phyloP scores from a whole-genome alignment of 169 alveolate species.

The Amoebophrya sp. region DNA sequence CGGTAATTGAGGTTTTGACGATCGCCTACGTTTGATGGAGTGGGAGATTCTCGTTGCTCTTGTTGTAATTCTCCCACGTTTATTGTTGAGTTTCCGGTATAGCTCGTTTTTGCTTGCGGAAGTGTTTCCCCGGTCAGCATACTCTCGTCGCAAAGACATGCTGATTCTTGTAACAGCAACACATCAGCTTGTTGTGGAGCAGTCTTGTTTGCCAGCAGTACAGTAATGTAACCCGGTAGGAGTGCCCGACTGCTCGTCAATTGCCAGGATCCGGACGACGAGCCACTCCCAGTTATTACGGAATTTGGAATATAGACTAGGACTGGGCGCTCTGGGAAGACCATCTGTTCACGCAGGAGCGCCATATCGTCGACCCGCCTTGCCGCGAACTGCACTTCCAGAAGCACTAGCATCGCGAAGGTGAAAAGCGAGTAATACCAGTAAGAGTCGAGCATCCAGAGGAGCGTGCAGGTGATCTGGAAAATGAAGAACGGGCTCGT shows the following conservation, averaged over 20 bases:
- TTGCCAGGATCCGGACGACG: too few relatives aligned
- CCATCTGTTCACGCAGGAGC: conserved; percentile 63
- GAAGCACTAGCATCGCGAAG: conserved; percentile 64
- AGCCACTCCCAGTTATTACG: conserved; percentile 65
- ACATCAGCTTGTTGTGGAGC: neutral
- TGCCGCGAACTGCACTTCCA: conserved; percentile 55
- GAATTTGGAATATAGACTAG: conserved; percentile 66
- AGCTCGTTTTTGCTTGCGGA: conserved; percentile 62
- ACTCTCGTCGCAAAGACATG: conserved; percentile 53
- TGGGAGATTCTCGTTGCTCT: too few relatives aligned
- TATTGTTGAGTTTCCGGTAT: too few relatives aligned
- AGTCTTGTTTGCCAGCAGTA: neutral
- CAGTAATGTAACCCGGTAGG: conserved; percentile 84
- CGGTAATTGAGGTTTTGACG: too few relatives aligned
- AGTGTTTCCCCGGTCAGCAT: conserved; percentile 68
- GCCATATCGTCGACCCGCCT: conserved; percentile 61
- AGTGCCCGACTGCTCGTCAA: conserved; percentile 66
- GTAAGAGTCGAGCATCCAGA: conserved; percentile 92
- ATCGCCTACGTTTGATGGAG: too few relatives aligned
- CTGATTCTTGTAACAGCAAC: neutral
- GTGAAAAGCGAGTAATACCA: conserved; percentile 84
- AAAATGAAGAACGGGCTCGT: conserved; percentile 84
- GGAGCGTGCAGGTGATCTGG: conserved; percentile 81
- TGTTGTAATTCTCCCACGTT: too few relatives aligned
- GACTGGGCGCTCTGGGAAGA: conserved; percentile 71